Evolutionary conservation across 345 rosid species (phyloP).

Genomic region (Camelina hispida): DNA sequence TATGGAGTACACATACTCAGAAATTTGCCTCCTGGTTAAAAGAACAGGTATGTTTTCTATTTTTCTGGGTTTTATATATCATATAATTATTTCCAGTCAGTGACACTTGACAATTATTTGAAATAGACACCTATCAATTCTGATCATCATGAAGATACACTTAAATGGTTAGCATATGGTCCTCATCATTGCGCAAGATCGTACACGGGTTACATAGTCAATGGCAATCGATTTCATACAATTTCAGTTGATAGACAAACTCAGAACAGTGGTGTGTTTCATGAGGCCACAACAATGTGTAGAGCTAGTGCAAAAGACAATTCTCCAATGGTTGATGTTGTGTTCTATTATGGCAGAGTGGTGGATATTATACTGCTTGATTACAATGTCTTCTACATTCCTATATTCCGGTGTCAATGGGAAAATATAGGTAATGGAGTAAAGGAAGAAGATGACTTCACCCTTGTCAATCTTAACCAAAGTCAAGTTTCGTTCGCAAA

Average conservation of each 20-base stretch:
- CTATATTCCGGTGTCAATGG: not conserved
- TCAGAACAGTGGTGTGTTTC: not conserved
- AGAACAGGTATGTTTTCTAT: not conserved
- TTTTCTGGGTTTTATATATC: not conserved
- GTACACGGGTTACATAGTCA: not conserved
- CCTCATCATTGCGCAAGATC: not conserved
- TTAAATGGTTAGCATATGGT: not conserved
- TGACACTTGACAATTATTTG: not conserved
- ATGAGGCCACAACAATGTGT: not conserved
- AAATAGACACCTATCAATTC: not conserved
- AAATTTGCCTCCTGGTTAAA: constrained; percentile 3
- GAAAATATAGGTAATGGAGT: not conserved
- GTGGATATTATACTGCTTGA: not conserved
- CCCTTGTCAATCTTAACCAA: not conserved
- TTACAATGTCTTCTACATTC: not conserved
- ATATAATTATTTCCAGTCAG: not conserved
- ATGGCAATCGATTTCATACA: not conserved
- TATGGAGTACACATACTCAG: not conserved
- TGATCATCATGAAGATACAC: not conserved
- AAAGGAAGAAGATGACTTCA: not conserved
- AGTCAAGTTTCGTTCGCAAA: not conserved
- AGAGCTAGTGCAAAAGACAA: not conserved
- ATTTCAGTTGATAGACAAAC: not conserved
- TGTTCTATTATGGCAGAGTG: not conserved
- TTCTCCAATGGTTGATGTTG: not conserved